A percentile compares a stretch with the other conserved stretches of the same genome.
Evolutionary conservation across 805 yeast genomes (phyloP).

Genomic region (Kuraishia hungarica): DNA sequence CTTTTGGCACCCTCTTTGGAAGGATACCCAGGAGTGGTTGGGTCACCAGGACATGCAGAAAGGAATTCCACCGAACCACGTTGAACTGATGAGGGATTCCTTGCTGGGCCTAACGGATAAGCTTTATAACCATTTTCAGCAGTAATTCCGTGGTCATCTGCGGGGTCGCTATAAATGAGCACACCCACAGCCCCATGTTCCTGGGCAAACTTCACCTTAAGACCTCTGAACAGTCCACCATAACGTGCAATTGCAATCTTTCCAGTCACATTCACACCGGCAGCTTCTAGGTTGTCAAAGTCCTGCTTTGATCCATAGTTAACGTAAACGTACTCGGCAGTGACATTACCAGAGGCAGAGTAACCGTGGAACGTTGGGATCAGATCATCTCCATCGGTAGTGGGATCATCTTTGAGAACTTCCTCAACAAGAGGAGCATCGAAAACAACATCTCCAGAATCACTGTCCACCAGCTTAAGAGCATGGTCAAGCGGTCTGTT

Average conservation of each 20-base stretch:
- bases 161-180: conserved; percentile 62
- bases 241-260: conserved; percentile 62
- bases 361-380: conserved; percentile 74
- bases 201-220: conserved; percentile 71
- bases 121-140: conserved; percentile 50
- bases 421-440: conserved; percentile 50
- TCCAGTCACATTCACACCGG: conserved; percentile 43
- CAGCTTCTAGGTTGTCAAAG: conserved; percentile 34
- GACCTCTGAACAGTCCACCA: conserved; percentile 60
- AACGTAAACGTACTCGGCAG: conserved; percentile 56
- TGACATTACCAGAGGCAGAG: conserved; percentile 68
- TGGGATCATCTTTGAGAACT: conserved; percentile 36
- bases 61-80: conserved; percentile 67
- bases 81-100: conserved; percentile 70
- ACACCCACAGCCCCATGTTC: conserved; percentile 63
- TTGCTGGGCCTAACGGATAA: conserved; percentile 71
- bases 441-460: conserved; percentile 26
- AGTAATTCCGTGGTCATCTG: conserved; percentile 46
- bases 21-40: conserved; percentile 66
- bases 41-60: conserved; percentile 64
- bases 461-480: conserved; percentile 30
- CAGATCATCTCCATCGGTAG: conserved; percentile 33
- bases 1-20: conserved; percentile 42
- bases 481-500: conserved; percentile 54
- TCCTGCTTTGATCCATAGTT: conserved; percentile 63